Percentiles rank a stretch among this genome's conserved stretches.
Evolutionary conservation across 2,329 filamentous ascomycete genomes (phyloP).

Genomic region (Calonectria pauciramosa): DNA sequence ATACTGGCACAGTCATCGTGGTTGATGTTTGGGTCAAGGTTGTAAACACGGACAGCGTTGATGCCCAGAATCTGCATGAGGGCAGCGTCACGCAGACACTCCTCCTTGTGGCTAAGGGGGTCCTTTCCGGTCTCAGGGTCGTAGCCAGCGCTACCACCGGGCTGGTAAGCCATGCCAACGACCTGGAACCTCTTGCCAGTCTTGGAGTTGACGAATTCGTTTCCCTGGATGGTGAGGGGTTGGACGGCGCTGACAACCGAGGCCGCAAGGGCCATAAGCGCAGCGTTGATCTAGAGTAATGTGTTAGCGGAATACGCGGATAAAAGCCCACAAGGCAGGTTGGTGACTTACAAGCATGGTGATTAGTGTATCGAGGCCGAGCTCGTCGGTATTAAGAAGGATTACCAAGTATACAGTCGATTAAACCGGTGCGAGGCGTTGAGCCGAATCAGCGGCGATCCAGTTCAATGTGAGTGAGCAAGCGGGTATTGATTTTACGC

Average conservation of each 20-base stretch:
- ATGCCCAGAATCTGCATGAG: constrained; percentile 75
- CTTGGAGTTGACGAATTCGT: constrained; percentile 71
- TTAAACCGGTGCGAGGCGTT: constrained; percentile 13
- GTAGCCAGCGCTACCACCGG: constrained; percentile 75
- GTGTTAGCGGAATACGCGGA: constrained; percentile 31
- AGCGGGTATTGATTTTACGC: constrained; percentile 11
- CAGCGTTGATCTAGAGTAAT: constrained; percentile 52
- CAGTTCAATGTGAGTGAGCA: constrained; percentile 12
- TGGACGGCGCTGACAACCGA: constrained; percentile 69
- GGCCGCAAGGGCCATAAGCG: constrained; percentile 67
- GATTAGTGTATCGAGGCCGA: constrained; percentile 18
- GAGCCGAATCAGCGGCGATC: constrained; percentile 16
- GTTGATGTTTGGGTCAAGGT: constrained; percentile 75
- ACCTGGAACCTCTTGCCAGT: constrained; percentile 75
- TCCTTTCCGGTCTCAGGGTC: constrained; percentile 67
- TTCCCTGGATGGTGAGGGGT: constrained; percentile 68
- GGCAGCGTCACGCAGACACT: constrained; percentile 75
- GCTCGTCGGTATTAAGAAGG: background rate
- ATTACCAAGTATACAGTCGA: constrained; percentile 8
- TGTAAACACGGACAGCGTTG: constrained; percentile 79
- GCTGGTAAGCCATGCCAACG: constrained; percentile 78
- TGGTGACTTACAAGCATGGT: constrained; percentile 46
- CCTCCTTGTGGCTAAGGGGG: constrained; percentile 69
- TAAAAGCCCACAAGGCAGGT: background rate
- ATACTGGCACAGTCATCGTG: constrained; percentile 77